These are phyloP conservation scores for Pichia inconspicua DNA, from an alignment of 1,139 yeast species.

Conservation along the genomic window DNA sequence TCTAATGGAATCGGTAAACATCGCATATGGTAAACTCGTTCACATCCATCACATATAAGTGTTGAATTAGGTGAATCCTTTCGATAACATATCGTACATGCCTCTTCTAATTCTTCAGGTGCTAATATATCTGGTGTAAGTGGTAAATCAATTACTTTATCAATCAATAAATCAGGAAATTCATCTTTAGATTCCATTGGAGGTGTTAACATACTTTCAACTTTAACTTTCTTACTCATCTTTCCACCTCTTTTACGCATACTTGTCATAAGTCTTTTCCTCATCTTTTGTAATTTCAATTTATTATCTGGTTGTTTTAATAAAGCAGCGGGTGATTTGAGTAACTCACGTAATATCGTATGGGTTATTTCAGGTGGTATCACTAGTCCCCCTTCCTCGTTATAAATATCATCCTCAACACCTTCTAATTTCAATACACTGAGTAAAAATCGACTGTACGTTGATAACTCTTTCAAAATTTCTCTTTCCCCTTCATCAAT, in stretches of 20 bases:
- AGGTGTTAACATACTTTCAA: constrained; percentile 4
- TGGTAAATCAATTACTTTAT: background rate
- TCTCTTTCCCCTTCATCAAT: constrained; percentile 8
- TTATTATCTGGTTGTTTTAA: constrained; percentile 10
- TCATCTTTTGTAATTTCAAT: constrained; percentile 9
- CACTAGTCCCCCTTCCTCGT: background rate
- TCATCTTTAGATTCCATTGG: constrained; percentile 2
- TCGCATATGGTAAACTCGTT: constrained; percentile 53
- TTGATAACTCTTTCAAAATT: constrained; percentile 12
- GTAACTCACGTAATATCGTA: constrained; percentile 2
- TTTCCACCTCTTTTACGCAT: background rate
- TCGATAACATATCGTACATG: constrained; percentile 48
- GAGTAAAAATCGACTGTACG: constrained; percentile 16
- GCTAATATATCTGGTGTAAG: constrained; percentile 8
- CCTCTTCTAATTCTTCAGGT: constrained; percentile 11
- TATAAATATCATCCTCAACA: constrained; percentile 8
- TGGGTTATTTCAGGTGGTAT: constrained; percentile 2
- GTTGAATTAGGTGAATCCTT: constrained; percentile 44
- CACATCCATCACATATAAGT: constrained; percentile 68
- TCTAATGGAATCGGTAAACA: constrained; percentile 52
- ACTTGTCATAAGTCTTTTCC: constrained; percentile 2
- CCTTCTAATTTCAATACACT: constrained; percentile 8
- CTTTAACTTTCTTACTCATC: background rate
- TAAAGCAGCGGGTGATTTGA: constrained; percentile 10
- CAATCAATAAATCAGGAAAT: background rate